Evolutionary conservation across 2,329 filamentous ascomycete species (phyloP), one percentile per base, ranked within the genome.

Genomic region (Leptographium procerum): DNA sequence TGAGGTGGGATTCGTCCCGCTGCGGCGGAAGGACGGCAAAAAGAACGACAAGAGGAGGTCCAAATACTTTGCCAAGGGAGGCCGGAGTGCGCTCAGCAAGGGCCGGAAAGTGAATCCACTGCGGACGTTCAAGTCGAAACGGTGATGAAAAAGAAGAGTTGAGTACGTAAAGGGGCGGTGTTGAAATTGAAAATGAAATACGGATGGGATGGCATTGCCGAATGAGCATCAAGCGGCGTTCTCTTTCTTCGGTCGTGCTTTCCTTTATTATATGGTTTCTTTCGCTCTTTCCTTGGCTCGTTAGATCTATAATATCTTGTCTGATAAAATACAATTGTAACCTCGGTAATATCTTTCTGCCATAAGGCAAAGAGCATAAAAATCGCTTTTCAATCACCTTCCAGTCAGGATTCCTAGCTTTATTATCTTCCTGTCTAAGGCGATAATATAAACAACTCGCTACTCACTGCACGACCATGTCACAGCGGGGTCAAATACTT

Each of bases 1-100:
- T 29, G 80, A 89, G 59, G 78, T 91, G 57, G 89, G 89, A 2
- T 94, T 90, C 66, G 89, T 96, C 36, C 83, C 87, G 0, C 76
- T 86, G 64, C 75, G 75, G 63, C 84, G 82, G 69, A 64, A 69
- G 40, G 78, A 78, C 47, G 76, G 77, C 64, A 78, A 83, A 69
- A 76, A 69, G 52, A 34, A 43, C 51, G 75, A 73, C 64, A 75
- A 80, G 75, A 62, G 73, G 72, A 72, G 73, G 61, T 66, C 64
- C 45, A 69, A 68, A 59, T 61, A 28, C 54, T 65, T 61, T 22
- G 74, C 72, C 16, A 58, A 57, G 56, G 55, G 53, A 19, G 50
- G 54, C 57, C 58, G 57, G 55, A 52, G 45, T 10, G 51, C 54
- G n/a, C 43, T 47, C 31, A 56, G n/a, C 52, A 58, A 58, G 36